These are phyloP conservation scores for Pythium vanterpoolii DNA, from an alignment of 352 stramenopile genomes.

Conservation along the genomic window DNA sequence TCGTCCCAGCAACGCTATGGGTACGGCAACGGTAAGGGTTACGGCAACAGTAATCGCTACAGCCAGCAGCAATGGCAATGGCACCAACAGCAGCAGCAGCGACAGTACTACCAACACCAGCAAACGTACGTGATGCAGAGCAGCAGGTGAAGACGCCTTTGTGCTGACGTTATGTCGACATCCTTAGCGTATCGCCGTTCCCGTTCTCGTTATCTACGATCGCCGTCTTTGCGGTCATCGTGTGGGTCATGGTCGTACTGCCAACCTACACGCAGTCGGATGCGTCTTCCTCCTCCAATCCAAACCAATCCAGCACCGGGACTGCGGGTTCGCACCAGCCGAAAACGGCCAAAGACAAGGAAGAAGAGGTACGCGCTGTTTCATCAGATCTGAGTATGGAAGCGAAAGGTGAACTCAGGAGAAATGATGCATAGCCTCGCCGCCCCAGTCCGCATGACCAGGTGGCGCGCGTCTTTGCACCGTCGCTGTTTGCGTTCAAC, in stretches of 20 bases:
- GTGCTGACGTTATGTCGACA: not conserved
- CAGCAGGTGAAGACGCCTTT: not conserved
- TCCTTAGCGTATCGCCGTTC: slow-evolving; percentile 32
- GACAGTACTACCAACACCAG: slow-evolving; percentile 6
- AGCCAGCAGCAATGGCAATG: slow-evolving; percentile 41
- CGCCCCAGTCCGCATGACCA: slow-evolving; percentile 34
- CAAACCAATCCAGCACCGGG: not conserved
- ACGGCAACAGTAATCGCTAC: slow-evolving; percentile 30
- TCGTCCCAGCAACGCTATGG: not conserved
- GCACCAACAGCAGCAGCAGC: slow-evolving; percentile 44
- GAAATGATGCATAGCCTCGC: not conserved
- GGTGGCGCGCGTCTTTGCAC: slow-evolving; percentile 64
- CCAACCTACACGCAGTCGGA: slow-evolving; percentile 24
- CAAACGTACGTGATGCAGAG: slow-evolving; percentile 7
- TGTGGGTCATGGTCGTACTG: slow-evolving; percentile 46
- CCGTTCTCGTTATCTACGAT: slow-evolving; percentile 49
- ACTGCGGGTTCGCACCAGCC: too few species aligned
- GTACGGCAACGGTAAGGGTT: slow-evolving; percentile 5
- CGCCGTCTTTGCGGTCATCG: slow-evolving; percentile 30
- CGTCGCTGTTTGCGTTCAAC: slow-evolving; percentile 67
- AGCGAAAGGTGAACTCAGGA: not conserved
- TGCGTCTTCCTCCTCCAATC: not conserved
- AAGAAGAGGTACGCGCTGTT: slow-evolving; percentile 1
- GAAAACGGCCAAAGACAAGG: not conserved
- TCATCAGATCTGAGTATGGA: too few species aligned